Conservation (phyloP, 73 alveolate species). For the Uronychia setigera region DNA sequence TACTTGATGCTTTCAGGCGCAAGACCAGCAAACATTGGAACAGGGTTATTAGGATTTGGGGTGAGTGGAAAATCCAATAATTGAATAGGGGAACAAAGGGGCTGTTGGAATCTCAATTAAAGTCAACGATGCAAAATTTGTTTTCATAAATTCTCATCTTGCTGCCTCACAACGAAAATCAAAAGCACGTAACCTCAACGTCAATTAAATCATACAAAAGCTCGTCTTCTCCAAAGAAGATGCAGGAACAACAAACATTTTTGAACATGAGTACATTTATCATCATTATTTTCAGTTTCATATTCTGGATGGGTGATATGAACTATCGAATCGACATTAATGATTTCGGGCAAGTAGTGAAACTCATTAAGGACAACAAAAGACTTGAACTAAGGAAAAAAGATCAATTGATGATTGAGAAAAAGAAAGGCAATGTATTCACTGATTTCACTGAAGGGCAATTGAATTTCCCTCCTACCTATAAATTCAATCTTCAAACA, state of each 20-base stretch:
- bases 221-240: constrained; percentile 25
- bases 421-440: constrained; percentile 57
- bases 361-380: constrained; percentile 35
- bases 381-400: constrained; percentile 47
- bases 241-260: constrained; percentile 12
- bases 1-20: too few relatives aligned
- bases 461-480: constrained; percentile 87
- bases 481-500: constrained; percentile 65
- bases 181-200: constrained; percentile 24
- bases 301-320: constrained; percentile 67
- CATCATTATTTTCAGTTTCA: not conserved
- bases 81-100: constrained; percentile 62
- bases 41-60: not conserved
- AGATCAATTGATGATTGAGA: constrained; percentile 73
- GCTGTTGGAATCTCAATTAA: constrained; percentile 57
- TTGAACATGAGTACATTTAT: constrained; percentile 41
- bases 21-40: too few relatives aligned
- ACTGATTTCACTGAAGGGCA: constrained; percentile 76
- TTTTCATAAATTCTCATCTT: constrained; percentile 42
- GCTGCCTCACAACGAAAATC: constrained; percentile 51
- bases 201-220: constrained; percentile 12
- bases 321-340: constrained; percentile 53
- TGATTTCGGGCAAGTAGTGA: constrained; percentile 34
- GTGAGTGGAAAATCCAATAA: not conserved
- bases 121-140: constrained; percentile 28